Base-by-base conservation (phyloP, 2,329 filamentous ascomycete genomes). In the Fusarium aywerte region DNA sequence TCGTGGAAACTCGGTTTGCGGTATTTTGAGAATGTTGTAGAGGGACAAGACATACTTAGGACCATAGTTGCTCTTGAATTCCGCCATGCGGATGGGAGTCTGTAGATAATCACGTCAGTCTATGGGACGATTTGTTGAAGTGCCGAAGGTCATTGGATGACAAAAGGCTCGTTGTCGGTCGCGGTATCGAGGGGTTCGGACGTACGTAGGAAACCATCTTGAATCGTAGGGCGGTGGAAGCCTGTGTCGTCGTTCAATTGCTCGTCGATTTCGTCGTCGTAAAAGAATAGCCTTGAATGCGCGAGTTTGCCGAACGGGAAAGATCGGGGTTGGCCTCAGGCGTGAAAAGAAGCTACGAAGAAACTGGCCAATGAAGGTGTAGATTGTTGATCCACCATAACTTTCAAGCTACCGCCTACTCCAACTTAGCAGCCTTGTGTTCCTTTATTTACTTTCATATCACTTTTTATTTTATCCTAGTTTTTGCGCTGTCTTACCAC, bases 61-160 rank as follows among this genome's bases (percentile, higher is more conserved):
- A 76, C 87, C 88, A 77, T 87, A 89, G 70, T 83, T 81, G 80
- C 86, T 89, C 80, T 84, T 85, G 83, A 88, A 90, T 67, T 77
- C 71, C 65, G 78, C 74, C 75, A 79, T 77, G 78, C 78, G 80
- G 76, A 80, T 70, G 74, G 80, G 80, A 77, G 81, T 81, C 84
- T 87, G 72, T 59, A 25, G 27, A 53, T 54, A 58, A 64, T 67
- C 64, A 72, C 62, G 74, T 80, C 71, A 81, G 79, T 70, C 49
- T 43, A 52, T 20, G 52, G 29, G 27, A 40, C 44, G 18, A 27
- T n/a, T 16, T 20, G 47, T 45, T 27, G 23, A 56, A 29, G 45
- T n/a, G 25, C 38, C 31, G 44, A 39, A 40, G 27, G 53, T 56
- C 58, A 65, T 73, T 67, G 62, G 16, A 38, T 7, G 13, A 15